A percentile compares a stretch with the other conserved stretches of the same genome.
phyloP scores from a whole-genome alignment of 2,329 filamentous ascomycete species.

The Xylaria arbuscula region DNA sequence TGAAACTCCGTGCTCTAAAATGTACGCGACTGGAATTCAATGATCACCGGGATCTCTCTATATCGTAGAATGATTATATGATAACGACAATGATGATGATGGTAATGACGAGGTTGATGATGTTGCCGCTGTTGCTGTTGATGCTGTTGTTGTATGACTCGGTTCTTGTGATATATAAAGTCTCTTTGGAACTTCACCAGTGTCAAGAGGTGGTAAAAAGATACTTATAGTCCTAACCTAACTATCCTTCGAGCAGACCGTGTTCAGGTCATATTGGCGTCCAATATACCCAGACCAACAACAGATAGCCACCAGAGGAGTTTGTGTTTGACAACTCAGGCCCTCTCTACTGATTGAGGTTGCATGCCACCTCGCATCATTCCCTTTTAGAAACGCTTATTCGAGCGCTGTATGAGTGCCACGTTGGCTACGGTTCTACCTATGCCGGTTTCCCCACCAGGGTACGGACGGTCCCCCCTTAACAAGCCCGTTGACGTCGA shows the following conservation, averaged over 20 bases:
- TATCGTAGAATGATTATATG: slow-evolving; percentile 7
- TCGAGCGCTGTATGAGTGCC: slow-evolving; percentile 50
- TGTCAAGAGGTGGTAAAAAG: slow-evolving; percentile 29
- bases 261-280: slow-evolving; percentile 45
- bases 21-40: slow-evolving; percentile 16
- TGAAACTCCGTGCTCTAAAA: slow-evolving; percentile 16
- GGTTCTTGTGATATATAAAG: slow-evolving; percentile 19
- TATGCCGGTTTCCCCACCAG: slow-evolving; percentile 49
- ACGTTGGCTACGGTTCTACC: slow-evolving; percentile 50
- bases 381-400: slow-evolving; percentile 45
- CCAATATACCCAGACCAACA: slow-evolving; percentile 46
- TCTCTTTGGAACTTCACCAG: slow-evolving; percentile 13
- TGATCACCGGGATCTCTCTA: background rate
- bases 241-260: slow-evolving; percentile 15
- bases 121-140: background rate
- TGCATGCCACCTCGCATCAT: slow-evolving; percentile 50
- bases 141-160: slow-evolving; percentile 12
- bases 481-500: slow-evolving; percentile 44
- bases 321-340: slow-evolving; percentile 49
- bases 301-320: slow-evolving; percentile 42
- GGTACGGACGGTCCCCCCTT: slow-evolving; percentile 45
- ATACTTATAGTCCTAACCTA: slow-evolving; percentile 39
- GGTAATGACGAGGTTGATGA: no score
- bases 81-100: background rate
- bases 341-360: slow-evolving; percentile 50